Evolutionary conservation across 345 rosid genomes (phyloP).

Genomic region (Melaleuca alternifolia): DNA sequence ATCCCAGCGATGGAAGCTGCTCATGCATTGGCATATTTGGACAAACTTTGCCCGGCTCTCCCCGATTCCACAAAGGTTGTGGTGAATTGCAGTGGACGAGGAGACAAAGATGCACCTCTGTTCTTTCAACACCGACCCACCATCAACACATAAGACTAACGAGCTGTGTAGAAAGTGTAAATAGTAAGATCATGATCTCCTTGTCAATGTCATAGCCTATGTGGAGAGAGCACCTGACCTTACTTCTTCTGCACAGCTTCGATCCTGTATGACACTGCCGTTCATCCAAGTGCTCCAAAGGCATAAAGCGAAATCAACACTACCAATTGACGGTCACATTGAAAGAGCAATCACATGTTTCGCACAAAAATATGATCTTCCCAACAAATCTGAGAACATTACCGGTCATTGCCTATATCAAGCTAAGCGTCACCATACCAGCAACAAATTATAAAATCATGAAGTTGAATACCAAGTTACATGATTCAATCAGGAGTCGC

Average conservation of each 20-base stretch:
- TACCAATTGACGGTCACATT: not conserved
- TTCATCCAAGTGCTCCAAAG: not conserved
- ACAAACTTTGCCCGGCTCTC: constrained; percentile 54
- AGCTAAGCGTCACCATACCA: not conserved
- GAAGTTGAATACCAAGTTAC: not conserved
- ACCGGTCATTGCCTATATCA: not conserved
- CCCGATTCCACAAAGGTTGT: constrained; percentile 44
- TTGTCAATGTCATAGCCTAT: not conserved
- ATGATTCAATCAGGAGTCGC: not conserved
- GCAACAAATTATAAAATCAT: not conserved
- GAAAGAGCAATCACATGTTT: not conserved
- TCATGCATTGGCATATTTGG: constrained; percentile 70
- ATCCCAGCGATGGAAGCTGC: constrained; percentile 67
- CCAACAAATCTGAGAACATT: not conserved
- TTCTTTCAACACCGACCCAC: constrained; percentile 5
- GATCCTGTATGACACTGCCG: not conserved
- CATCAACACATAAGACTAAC: not conserved
- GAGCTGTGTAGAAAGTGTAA: not conserved
- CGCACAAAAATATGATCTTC: not conserved
- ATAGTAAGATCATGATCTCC: not conserved
- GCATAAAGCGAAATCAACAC: not conserved
- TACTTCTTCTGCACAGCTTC: not conserved
- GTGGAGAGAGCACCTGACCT: not conserved
- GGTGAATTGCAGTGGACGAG: constrained; percentile 67
- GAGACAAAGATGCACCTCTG: constrained; percentile 50